phyloP scores from a whole-genome alignment of 306 rosid genomes.

The Bauhinia variegata region DNA sequence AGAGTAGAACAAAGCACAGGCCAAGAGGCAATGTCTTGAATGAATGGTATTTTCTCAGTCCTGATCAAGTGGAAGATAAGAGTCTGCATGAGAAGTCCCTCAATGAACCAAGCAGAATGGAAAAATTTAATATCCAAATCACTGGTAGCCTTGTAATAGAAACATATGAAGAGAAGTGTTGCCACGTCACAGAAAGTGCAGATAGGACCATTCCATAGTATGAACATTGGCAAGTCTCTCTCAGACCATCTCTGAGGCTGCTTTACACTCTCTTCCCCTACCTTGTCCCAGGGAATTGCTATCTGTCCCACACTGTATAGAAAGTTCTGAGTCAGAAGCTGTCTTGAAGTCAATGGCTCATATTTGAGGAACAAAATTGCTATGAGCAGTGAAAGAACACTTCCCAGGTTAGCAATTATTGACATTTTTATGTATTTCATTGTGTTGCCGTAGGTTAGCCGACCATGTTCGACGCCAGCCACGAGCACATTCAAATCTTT shows the following conservation, averaged over 20 bases:
- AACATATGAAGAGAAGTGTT: conserved; percentile 63
- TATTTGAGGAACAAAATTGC: conserved; percentile 59
- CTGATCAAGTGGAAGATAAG: conserved; percentile 73
- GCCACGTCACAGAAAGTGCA: conserved; percentile 70
- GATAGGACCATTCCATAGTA: conserved; percentile 80
- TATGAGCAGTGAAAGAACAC: conserved; percentile 68
- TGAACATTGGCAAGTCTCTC: conserved; percentile 63
- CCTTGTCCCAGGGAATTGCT: conserved; percentile 67
- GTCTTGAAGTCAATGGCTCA: conserved; percentile 70
- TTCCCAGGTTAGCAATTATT: conserved; percentile 81
- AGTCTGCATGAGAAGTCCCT: conserved; percentile 83
- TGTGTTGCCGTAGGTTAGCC: conserved; percentile 78
- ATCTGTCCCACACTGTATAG: conserved; percentile 78
- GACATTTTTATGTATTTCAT: conserved; percentile 83
- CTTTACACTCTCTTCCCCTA: conserved; percentile 64
- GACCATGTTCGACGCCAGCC: conserved; percentile 83
- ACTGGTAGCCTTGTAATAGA: conserved; percentile 45
- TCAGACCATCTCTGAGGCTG: conserved; percentile 71
- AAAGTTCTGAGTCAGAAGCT: conserved; percentile 78
- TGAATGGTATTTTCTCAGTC: conserved; percentile 72
- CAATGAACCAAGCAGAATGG: conserved; percentile 82
- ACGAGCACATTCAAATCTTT: conserved; percentile 81
- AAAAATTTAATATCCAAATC: conserved; percentile 49
- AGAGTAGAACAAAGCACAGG: conserved; percentile 77
- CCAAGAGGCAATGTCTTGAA: conserved; percentile 79